These are phyloP conservation scores for Alectoria sarmentosa DNA, from an alignment of 495 filamentous ascomycete genomes.

Conservation along the genomic window DNA sequence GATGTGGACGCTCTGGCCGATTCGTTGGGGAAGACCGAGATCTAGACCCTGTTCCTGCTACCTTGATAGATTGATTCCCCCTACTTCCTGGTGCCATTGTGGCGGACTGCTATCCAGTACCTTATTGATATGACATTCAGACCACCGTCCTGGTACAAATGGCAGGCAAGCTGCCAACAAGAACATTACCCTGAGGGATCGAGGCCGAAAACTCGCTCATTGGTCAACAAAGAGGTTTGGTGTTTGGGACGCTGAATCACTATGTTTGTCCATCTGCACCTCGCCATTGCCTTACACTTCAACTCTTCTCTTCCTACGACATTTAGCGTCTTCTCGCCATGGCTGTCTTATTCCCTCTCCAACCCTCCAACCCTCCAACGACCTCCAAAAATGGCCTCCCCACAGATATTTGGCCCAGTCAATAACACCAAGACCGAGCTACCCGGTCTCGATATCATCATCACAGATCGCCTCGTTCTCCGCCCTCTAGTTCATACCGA, in stretches of 20 bases:
- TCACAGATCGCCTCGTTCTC: background rate
- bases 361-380: background rate
- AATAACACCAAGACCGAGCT: background rate
- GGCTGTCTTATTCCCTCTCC: background rate
- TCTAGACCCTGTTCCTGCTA: conserved; percentile 16
- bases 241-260: background rate
- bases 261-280: background rate
- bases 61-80: background rate
- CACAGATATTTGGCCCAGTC: background rate
- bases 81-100: background rate
- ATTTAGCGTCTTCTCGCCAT: background rate
- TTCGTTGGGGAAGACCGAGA: conserved; percentile 59
- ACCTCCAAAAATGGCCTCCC: background rate
- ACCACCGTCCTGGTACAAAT: background rate
- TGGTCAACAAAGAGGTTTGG: background rate
- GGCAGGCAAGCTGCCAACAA: background rate
- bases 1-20: conserved; percentile 77
- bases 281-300: background rate
- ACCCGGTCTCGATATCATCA: background rate
- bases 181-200: background rate
- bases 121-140: background rate
- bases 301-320: background rate
- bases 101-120: background rate
- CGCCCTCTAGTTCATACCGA: background rate
- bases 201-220: background rate